A percentile compares a stretch with the other conserved stretches of the same genome.
Conservation (phyloP, 2,329 filamentous ascomycete species). For the Neofusicoccum ribis region DNA sequence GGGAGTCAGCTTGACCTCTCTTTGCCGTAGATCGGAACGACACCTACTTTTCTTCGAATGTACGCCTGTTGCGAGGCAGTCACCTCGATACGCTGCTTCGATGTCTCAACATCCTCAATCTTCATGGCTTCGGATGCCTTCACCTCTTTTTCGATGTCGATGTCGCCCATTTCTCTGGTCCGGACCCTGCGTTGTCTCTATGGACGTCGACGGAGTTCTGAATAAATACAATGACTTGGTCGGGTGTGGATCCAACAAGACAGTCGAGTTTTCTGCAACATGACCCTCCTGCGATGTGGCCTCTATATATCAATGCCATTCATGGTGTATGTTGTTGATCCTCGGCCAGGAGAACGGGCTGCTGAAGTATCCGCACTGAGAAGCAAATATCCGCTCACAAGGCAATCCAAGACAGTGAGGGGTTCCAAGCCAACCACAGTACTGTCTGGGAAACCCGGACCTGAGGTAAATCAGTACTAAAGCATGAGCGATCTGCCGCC, state of each 20-base stretch:
- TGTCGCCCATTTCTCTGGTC: background rate
- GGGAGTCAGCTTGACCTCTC: background rate
- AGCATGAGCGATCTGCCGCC: background rate
- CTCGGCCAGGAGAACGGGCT: background rate
- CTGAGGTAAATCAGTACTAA: background rate
- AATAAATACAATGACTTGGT: background rate
- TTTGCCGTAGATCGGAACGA: background rate
- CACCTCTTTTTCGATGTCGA: background rate
- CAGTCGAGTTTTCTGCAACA: background rate
- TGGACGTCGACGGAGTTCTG: background rate
- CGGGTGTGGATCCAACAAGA: too few species aligned
- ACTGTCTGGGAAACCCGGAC: background rate
- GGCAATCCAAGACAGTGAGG: background rate
- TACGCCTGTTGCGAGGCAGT: background rate
- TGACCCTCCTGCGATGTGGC: background rate
- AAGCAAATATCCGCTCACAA: background rate
- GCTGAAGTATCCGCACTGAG: constrained; percentile 5
- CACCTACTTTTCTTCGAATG: background rate
- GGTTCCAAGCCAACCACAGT: background rate
- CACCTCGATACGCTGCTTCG: background rate
- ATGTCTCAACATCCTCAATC: background rate
- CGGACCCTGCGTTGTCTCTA: background rate
- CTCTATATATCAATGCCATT: background rate
- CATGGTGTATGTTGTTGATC: background rate
- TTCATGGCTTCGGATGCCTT: background rate